Conservation (phyloP, 2,329 filamentous ascomycete species). For the Stylonectria norvegica region DNA sequence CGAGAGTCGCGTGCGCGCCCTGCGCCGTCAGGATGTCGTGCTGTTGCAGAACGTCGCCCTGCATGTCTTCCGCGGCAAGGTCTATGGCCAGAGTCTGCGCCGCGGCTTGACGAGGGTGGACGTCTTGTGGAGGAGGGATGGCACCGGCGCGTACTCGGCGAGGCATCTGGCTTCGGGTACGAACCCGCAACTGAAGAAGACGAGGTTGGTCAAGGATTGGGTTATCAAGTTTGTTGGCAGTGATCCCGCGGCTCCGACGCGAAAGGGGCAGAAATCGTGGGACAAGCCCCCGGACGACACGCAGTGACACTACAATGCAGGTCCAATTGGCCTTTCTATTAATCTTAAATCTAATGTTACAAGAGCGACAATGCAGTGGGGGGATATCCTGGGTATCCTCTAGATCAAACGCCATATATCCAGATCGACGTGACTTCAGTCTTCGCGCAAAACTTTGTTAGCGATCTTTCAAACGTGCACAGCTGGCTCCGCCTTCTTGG, state of each 20-base stretch:
- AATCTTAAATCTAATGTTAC: slow-evolving; percentile 2
- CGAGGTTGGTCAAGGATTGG: slow-evolving; percentile 70
- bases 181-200: slow-evolving; percentile 58
- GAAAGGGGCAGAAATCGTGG: slow-evolving; percentile 26
- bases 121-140: slow-evolving; percentile 56
- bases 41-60: slow-evolving; percentile 77
- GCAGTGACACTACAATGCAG: slow-evolving; percentile 22
- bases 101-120: slow-evolving; percentile 66
- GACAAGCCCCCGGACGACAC: slow-evolving; percentile 41
- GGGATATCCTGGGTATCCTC: slow-evolving; percentile 26
- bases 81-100: slow-evolving; percentile 81
- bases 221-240: slow-evolving; percentile 63
- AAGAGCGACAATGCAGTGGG: slow-evolving; percentile 16
- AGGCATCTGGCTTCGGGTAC: slow-evolving; percentile 41
- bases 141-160: slow-evolving; percentile 54
- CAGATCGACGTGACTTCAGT: background rate
- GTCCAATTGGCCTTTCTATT: background rate
- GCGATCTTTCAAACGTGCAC: slow-evolving; percentile 19
- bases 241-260: slow-evolving; percentile 20
- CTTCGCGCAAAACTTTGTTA: slow-evolving; percentile 4
- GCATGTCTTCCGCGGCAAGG: slow-evolving; percentile 68
- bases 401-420: slow-evolving; percentile 20
- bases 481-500: slow-evolving; percentile 25
- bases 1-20: slow-evolving; percentile 34
- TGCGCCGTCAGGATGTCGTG: slow-evolving; percentile 73